Conservation (phyloP, 495 filamentous ascomycete genomes). For the Penicillium antarcticum region DNA sequence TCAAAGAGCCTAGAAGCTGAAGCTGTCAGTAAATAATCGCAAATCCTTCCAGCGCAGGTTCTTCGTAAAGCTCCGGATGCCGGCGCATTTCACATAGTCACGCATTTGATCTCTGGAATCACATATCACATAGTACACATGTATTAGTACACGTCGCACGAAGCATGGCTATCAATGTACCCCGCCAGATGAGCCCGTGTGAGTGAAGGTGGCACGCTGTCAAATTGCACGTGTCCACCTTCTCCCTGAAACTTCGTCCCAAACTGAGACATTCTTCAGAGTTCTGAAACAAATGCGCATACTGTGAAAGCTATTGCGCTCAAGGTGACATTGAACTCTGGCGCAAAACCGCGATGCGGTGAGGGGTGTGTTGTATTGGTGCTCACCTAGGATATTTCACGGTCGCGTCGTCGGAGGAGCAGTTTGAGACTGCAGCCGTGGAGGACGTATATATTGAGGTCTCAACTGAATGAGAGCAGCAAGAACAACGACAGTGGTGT, state of each 20-base stretch:
- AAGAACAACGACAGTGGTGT: not conserved
- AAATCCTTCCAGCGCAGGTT: not conserved
- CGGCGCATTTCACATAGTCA: constrained; percentile 3
- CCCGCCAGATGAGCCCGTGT: not conserved
- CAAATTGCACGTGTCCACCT: constrained; percentile 8
- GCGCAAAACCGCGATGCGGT: not conserved
- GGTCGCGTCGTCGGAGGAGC: not conserved
- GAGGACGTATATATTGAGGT: not conserved
- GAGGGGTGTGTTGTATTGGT: constrained; percentile 13
- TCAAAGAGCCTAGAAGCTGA: not conserved
- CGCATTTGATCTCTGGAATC: not conserved
- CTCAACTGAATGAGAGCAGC: not conserved
- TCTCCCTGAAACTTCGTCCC: not conserved
- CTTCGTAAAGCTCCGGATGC: not conserved
- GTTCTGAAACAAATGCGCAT: not conserved
- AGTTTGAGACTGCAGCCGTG: not conserved
- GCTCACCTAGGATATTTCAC: constrained; percentile 17
- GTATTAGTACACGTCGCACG: not conserved
- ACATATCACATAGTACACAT: not conserved
- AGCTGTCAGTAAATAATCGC: not conserved
- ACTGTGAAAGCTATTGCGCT: constrained; percentile 7
- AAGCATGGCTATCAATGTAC: not conserved
- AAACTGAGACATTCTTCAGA: not conserved
- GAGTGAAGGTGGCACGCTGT: not conserved
- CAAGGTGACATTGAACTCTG: not conserved